Conservation (phyloP, 768 basidiomycete genomes). For the Phanerochaete carnosa region DNA sequence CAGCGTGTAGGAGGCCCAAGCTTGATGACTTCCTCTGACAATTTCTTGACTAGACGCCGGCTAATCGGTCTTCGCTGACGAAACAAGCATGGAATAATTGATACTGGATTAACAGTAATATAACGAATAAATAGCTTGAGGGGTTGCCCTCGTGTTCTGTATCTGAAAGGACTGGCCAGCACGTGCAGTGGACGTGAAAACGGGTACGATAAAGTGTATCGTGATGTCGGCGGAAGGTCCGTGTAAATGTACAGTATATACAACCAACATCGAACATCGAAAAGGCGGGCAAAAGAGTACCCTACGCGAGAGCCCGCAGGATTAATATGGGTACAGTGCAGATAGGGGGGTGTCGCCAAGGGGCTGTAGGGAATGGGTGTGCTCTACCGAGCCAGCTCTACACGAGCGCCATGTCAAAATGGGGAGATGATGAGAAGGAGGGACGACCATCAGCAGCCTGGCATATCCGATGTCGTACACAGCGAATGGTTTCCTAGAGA, state of each 20-base stretch:
- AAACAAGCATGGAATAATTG: background rate
- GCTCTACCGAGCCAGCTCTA: constrained; percentile 4
- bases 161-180: background rate
- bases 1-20: background rate
- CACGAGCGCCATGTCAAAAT: background rate
- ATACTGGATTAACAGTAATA: background rate
- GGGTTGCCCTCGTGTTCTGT: constrained; percentile 2
- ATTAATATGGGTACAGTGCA: constrained; percentile 3
- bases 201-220: background rate
- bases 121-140: constrained; percentile 1
- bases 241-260: background rate
- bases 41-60: background rate
- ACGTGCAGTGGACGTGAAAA: background rate
- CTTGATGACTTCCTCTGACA: too few relatives aligned
- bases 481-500: background rate
- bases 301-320: constrained; percentile 2
- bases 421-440: background rate
- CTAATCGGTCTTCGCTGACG: background rate
- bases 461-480: background rate
- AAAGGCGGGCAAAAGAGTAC: background rate
- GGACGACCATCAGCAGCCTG: background rate
- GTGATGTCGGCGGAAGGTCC: background rate
- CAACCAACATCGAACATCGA: background rate
- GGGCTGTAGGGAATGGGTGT: background rate
- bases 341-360: background rate